Conservation (phyloP, 1,139 yeast species). For the Ogataea hybrid region DNA sequence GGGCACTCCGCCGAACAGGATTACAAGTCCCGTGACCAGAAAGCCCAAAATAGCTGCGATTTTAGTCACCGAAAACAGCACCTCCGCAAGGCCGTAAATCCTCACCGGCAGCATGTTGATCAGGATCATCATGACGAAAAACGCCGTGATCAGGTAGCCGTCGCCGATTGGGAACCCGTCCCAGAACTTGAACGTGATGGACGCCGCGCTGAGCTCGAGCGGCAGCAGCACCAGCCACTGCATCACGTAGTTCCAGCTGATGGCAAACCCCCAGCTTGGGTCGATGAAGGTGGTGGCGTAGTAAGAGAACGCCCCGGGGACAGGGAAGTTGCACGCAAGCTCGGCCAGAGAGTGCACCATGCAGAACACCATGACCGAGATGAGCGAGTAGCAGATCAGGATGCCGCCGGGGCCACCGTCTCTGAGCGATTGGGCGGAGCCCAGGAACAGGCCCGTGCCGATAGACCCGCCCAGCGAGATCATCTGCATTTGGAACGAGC, state of each 20-base stretch:
- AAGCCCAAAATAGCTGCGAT: conserved; percentile 40
- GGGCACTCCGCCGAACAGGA: conserved; percentile 56
- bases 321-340: conserved; percentile 74
- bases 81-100: conserved; percentile 29
- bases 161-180: conserved; percentile 56
- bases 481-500: conserved; percentile 44
- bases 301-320: conserved; percentile 75
- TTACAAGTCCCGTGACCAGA: conserved; percentile 44
- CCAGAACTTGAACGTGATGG: conserved; percentile 70
- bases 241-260: conserved; percentile 77
- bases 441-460: conserved; percentile 71
- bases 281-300: conserved; percentile 71
- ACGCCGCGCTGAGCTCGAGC: conserved; percentile 72
- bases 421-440: conserved; percentile 64
- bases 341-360: conserved; percentile 88
- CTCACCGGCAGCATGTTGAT: conserved; percentile 45
- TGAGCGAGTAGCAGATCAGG: conserved; percentile 63
- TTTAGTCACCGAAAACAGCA: conserved; percentile 27
- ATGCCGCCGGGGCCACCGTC: conserved; percentile 83
- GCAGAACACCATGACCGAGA: conserved; percentile 69
- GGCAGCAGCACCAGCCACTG: conserved; percentile 81
- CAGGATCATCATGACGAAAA: conserved; percentile 48
- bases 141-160: conserved; percentile 61
- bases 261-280: conserved; percentile 74
- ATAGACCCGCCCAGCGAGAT: conserved; percentile 66